phyloP scores from a whole-genome alignment of 2,329 filamentous ascomycete genomes.

The Gyromitra esculenta region DNA sequence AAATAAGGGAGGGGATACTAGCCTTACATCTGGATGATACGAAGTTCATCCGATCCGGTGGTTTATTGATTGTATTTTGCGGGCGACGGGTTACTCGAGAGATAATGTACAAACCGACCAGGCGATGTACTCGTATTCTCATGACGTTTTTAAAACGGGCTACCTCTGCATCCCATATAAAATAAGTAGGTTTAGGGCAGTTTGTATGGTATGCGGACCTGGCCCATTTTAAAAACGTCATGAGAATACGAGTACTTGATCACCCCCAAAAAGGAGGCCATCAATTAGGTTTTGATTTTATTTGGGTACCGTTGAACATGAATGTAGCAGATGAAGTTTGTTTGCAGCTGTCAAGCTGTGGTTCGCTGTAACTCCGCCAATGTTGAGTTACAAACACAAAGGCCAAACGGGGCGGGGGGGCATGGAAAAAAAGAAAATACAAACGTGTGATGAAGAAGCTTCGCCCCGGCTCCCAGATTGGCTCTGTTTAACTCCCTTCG shows the following conservation, averaged over 20 bases:
- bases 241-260: too few relatives aligned
- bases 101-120: not conserved
- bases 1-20: not conserved
- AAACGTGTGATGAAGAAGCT: not conserved
- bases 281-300: not conserved
- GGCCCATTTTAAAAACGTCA: too few relatives aligned
- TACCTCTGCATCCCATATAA: too few relatives aligned
- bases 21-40: not conserved
- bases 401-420: not conserved
- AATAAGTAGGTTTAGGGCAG: too few relatives aligned
- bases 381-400: not conserved
- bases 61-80: not conserved
- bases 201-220: too few relatives aligned
- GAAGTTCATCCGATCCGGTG: not conserved
- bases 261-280: not conserved
- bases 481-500: not conserved
- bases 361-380: not conserved
- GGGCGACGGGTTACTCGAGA: not conserved
- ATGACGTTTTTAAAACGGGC: too few relatives aligned
- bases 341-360: not conserved
- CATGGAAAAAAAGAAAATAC: not conserved
- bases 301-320: not conserved
- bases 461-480: too few relatives aligned
- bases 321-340: not conserved
- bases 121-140: too few relatives aligned